Base-by-base conservation (phyloP, 768 basidiomycete species). In the Kwoniella newhampshirensis region DNA sequence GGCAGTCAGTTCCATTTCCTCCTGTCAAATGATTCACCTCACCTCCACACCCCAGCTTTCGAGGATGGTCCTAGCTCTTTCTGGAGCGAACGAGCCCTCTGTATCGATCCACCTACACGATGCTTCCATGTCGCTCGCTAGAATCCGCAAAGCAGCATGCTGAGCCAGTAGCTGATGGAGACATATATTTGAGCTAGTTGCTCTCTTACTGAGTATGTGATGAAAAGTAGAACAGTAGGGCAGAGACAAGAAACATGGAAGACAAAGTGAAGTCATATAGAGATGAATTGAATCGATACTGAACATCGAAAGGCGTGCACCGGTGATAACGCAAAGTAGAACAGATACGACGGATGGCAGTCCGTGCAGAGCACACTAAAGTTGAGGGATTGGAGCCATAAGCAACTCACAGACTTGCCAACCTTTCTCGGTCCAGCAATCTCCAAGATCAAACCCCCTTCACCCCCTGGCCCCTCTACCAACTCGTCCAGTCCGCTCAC, bases 161-260 rank as follows among this genome's bases (percentile, higher is more conserved):
- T 73, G 56, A 0, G 70, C 65, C 8, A 76, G 60, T n/a, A 76
- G 57, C 75, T 75, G 44, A n/a, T n/a, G n/a, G n/a, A n/a, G n/a
- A n/a, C n/a, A n/a, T n/a, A n/a, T n/a, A n/a, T n/a, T n/a, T n/a
- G n/a, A n/a, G n/a, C n/a, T n/a, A n/a, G n/a, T n/a, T n/a, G n/a
- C n/a, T n/a, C 30, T 42, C 17, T 8, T 23, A 7, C 7, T 23
- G 5, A 28, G 44, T 28, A 15, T 23, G 21, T 15, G 4, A 12
- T 23, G 44, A 21, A 11, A 11, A 28, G n/a, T n/a, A n/a, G n/a
- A n/a, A n/a, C n/a, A n/a, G n/a, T n/a, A n/a, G n/a, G 13, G 21
- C 26, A 23, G 21, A 11, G 13, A 15, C 6, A n/a, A n/a, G n/a
- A n/a, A n/a, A 18, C 30, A 49, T 18, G n/a, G 47, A 15, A 21